Evolutionary conservation across 306 rosid species (phyloP).

Genomic region (Gastrolobium villosum): DNA sequence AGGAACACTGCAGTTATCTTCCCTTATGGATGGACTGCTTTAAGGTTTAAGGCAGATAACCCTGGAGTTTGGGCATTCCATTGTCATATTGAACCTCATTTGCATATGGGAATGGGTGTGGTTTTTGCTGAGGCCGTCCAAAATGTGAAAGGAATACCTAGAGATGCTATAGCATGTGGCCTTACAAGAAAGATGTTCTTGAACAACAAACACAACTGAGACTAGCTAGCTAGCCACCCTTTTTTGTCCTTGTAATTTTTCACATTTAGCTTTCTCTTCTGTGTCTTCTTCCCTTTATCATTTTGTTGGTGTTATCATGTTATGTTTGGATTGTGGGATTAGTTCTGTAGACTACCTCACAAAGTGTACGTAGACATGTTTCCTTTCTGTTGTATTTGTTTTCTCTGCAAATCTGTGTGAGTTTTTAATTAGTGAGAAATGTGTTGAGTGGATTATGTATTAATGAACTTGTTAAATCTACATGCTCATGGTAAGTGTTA

Average conservation of each 20-base stretch:
- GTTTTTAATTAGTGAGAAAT: not conserved
- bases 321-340: not conserved
- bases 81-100: slow-evolving; percentile 80
- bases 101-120: slow-evolving; percentile 81
- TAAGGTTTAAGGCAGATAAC: slow-evolving; percentile 69
- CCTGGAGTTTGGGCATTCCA: slow-evolving; percentile 86
- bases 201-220: slow-evolving; percentile 31
- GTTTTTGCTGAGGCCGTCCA: slow-evolving; percentile 62
- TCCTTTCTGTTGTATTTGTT: not conserved
- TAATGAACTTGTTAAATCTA: not conserved
- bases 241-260: not conserved
- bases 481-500: not conserved
- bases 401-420: not conserved
- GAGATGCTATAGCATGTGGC: slow-evolving; percentile 62
- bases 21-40: slow-evolving; percentile 80
- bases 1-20: slow-evolving; percentile 67
- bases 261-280: not conserved
- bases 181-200: slow-evolving; percentile 39
- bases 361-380: not conserved
- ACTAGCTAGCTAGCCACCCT: not conserved
- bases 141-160: slow-evolving; percentile 47
- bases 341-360: not conserved
- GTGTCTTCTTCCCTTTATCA: not conserved
- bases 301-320: not conserved
- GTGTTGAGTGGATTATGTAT: not conserved